Evolutionary conservation across 2,329 filamentous ascomycete species (phyloP), one percentile per base, ranked within the genome.

Genomic region (Fusarium brachygibbosum): DNA sequence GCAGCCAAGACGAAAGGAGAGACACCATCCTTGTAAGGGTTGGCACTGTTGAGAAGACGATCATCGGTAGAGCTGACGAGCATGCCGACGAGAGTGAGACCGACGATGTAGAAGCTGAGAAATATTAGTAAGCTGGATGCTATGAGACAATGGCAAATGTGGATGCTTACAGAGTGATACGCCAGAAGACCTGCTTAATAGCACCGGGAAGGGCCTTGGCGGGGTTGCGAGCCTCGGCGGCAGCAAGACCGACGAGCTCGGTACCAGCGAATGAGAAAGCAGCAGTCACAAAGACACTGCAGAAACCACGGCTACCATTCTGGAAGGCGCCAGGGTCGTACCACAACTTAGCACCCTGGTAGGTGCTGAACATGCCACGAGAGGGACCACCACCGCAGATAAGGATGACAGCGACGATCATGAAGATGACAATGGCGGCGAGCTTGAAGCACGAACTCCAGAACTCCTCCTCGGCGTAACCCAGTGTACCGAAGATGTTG

Each of bases 141-240:
- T 0, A 2, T 3, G 1, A 2, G 77, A 76, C 74, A 67, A 14
- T 62, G 12, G 0, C 1, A 1, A 0, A 2, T 0, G 6, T 6
- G n/a, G 5, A 61, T 1, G 1, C 64, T 56, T 32, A 76, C 66
- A 85, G 76, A n/a, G 82, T 82, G 68, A 85, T 83, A 75, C 83
- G 82, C 83, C 83, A 85, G 71, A 85, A 85, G 32, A 85, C 91
- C 79, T 95, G 92, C 82, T 94, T 95, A 74, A 94, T 88, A 3
- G 93, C 93, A 23, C 88, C 90, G 1, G 93, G 93, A 1, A 97
- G 85, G 1, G 90, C 87, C 76, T 92, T 89, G 66, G 88, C 85
- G 1, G 90, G 90, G 74, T 92, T 91, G 6, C 77, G 79, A 0
- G 89, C 87, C 79, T 93, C 90, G 14, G 90, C 90, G 6, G 90